phyloP scores from a whole-genome alignment of 345 rosid species.

The Gossypium longicalyx region DNA sequence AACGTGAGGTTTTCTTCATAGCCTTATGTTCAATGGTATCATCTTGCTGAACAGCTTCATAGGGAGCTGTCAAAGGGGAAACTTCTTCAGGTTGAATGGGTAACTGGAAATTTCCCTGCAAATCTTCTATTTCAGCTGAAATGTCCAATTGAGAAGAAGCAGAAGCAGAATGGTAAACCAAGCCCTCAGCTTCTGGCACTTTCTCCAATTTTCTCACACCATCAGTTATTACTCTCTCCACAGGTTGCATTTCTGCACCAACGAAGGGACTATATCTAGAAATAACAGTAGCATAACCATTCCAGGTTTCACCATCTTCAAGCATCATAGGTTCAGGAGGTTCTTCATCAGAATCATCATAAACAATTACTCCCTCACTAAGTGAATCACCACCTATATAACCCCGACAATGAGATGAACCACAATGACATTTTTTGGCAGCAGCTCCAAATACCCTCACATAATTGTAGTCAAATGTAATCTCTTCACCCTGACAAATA shows the following conservation, averaged over 20 bases:
- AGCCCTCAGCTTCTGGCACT: conserved; percentile 26
- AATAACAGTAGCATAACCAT: conserved; percentile 28
- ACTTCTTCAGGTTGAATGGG: conserved; percentile 31
- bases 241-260: conserved; percentile 27
- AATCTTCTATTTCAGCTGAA: conserved; percentile 32
- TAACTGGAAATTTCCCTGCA: conserved; percentile 24
- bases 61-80: conserved; percentile 19
- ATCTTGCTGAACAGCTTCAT: conserved; percentile 33
- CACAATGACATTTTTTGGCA: conserved; percentile 92
- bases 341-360: conserved; percentile 98
- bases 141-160: conserved; percentile 23
- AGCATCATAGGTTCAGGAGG: conserved; percentile 88
- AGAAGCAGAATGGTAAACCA: conserved; percentile 31
- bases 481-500: conserved; percentile 73
- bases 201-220: conserved; percentile 18
- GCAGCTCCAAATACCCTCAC: conserved; percentile 99
- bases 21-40: conserved; percentile 36
- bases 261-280: conserved; percentile 29
- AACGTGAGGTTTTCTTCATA: conserved; percentile 20
- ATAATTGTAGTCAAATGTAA: conserved; percentile 96
- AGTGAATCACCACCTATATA: conserved; percentile 95
- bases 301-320: conserved; percentile 55
- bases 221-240: conserved; percentile 25
- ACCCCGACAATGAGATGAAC: conserved; percentile 81
- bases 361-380: conserved; percentile 67